Evolutionary conservation across 2,329 filamentous ascomycete genomes (phyloP).

Genomic region (Epichloe glyceriae): DNA sequence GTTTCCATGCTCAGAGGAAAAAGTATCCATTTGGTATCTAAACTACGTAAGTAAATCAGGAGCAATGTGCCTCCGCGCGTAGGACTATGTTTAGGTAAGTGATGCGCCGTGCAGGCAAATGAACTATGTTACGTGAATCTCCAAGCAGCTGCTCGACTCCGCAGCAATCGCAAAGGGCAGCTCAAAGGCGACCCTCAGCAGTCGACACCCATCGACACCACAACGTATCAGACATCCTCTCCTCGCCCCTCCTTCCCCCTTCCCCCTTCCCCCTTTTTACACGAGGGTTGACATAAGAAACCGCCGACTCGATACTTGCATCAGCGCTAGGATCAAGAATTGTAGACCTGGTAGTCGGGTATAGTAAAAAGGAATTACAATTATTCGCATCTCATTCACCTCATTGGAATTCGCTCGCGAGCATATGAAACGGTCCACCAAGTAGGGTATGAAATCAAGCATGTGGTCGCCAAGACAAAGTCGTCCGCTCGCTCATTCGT

Average conservation of each 20-base stretch:
- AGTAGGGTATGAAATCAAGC: background rate
- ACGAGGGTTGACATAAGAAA: slow-evolving; percentile 1
- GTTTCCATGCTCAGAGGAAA: too few relatives aligned
- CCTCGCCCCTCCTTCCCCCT: background rate
- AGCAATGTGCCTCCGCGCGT: slow-evolving; percentile 7
- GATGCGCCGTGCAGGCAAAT: slow-evolving; percentile 3
- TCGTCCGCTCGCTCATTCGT: slow-evolving; percentile 5
- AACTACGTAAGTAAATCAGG: slow-evolving; percentile 13
- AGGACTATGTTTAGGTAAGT: slow-evolving; percentile 9
- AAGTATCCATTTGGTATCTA: slow-evolving; percentile 12
- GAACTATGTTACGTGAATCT: slow-evolving; percentile 8
- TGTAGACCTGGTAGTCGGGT: slow-evolving; percentile 4
- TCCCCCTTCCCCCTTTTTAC: too few relatives aligned
- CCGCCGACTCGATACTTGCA: background rate
- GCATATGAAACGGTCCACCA: slow-evolving; percentile 1
- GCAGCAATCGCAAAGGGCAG: background rate
- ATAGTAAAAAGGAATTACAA: slow-evolving; percentile 6
- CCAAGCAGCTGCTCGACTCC: background rate
- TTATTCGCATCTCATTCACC: slow-evolving; percentile 7
- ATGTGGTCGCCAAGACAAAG: background rate
- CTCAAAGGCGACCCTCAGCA: background rate
- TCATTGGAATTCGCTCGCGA: slow-evolving; percentile 4
- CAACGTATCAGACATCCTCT: background rate
- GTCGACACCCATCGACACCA: background rate
- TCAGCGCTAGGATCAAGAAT: slow-evolving; percentile 6